These are phyloP conservation scores for Diddensiella caesifluorescens DNA, from an alignment of 805 yeast species.

Conservation along the genomic window DNA sequence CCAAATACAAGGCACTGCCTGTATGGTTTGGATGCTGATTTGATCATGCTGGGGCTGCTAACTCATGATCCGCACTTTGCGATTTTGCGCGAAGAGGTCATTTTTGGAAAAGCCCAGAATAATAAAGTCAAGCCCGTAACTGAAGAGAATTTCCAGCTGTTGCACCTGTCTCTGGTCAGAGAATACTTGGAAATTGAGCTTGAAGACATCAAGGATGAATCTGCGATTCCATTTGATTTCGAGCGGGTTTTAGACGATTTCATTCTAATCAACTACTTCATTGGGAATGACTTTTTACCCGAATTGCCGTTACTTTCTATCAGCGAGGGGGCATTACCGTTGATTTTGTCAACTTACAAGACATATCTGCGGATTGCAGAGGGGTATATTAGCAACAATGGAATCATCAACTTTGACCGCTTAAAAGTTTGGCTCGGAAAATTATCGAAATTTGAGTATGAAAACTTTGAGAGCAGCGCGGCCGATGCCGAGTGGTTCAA, in stretches of 20 bases:
- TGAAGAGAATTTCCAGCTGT: slow-evolving; percentile 72
- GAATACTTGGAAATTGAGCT: slow-evolving; percentile 90
- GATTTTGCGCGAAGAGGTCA: slow-evolving; percentile 89
- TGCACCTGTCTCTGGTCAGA: slow-evolving; percentile 82
- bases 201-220: slow-evolving; percentile 54
- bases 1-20: slow-evolving; percentile 87
- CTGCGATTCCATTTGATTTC: slow-evolving; percentile 67
- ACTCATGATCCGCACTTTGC: slow-evolving; percentile 96
- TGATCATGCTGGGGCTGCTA: slow-evolving; percentile 86
- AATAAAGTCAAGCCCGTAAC: slow-evolving; percentile 45
- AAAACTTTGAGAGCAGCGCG: slow-evolving; percentile 74
- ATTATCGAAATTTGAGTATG: slow-evolving; percentile 73
- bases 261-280: slow-evolving; percentile 83
- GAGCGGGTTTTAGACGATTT: slow-evolving; percentile 91
- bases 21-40: slow-evolving; percentile 94
- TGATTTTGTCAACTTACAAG: slow-evolving; percentile 82
- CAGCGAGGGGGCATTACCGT: slow-evolving; percentile 96
- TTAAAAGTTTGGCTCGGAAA: slow-evolving; percentile 70
- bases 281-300: slow-evolving; percentile 97
- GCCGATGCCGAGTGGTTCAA: slow-evolving; percentile 91
- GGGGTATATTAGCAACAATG: slow-evolving; percentile 80
- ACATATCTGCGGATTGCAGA: slow-evolving; percentile 65
- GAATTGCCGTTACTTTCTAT: slow-evolving; percentile 89
- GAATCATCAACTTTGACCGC: slow-evolving; percentile 70
- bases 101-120: slow-evolving; percentile 55